A percentile compares a stretch with the other conserved stretches of the same genome.
Conservation (phyloP, 192 early-diverging fungal species). For the Coemansia sp. region DNA sequence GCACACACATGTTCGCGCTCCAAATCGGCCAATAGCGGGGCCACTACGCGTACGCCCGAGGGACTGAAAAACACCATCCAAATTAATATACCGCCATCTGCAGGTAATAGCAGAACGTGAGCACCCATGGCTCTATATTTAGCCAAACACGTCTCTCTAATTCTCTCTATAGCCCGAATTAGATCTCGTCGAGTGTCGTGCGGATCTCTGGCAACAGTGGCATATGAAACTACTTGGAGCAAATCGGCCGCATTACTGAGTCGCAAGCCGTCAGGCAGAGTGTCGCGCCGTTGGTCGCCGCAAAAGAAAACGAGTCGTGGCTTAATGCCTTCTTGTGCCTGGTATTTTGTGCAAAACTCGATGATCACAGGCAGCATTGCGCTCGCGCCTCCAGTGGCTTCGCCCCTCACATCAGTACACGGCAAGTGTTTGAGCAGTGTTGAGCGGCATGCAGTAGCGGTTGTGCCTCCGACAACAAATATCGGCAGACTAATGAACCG, state of each 20-base stretch:
- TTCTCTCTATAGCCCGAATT: conserved; percentile 7
- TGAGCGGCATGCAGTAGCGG: conserved; percentile 13
- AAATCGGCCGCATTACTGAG: conserved; percentile 25
- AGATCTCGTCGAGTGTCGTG: conserved; percentile 10
- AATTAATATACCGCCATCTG: background rate
- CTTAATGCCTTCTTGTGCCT: background rate
- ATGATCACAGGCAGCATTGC: conserved; percentile 26
- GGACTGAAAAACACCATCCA: conserved; percentile 53
- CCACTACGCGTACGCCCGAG: conserved; percentile 41
- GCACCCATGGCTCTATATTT: background rate
- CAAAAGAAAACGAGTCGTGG: conserved; percentile 38
- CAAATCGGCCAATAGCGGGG: conserved; percentile 15
- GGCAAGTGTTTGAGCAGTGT: background rate
- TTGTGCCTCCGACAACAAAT: conserved; percentile 47
- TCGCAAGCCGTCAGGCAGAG: conserved; percentile 29
- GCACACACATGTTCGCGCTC: background rate
- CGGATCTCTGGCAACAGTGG: conserved; percentile 16
- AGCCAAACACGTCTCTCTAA: background rate
- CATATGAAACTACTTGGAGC: conserved; percentile 25
- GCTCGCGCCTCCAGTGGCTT: conserved; percentile 23
- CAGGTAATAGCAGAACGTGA: background rate
- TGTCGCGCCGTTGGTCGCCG: conserved; percentile 41
- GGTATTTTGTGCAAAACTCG: conserved; percentile 17
- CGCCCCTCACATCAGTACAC: conserved; percentile 22
- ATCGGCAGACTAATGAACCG: conserved; percentile 19